Conservation (phyloP, 495 filamentous ascomycete species). For the Penicillium pulvis region DNA sequence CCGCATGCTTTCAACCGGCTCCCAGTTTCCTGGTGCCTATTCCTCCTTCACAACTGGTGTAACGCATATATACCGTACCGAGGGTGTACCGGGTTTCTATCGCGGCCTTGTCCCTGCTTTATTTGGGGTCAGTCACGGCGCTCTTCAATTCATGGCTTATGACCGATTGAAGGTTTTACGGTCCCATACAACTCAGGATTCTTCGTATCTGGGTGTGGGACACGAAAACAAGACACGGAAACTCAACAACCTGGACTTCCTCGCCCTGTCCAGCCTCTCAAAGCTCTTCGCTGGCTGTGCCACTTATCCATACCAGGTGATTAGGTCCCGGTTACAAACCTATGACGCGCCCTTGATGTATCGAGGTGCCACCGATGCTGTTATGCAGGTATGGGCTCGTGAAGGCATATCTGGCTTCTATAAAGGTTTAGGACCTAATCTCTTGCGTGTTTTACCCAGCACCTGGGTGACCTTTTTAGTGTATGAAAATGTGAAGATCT, state of each 20-base stretch:
- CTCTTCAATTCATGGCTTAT: conserved; percentile 95
- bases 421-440: conserved; percentile 84
- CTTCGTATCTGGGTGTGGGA: conserved; percentile 3
- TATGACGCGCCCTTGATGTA: conserved; percentile 72
- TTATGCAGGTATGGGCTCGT: conserved; percentile 68
- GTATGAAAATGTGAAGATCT: conserved; percentile 87
- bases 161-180: conserved; percentile 76
- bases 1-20: conserved; percentile 87
- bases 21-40: conserved; percentile 75
- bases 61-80: conserved; percentile 59
- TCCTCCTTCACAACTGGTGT: conserved; percentile 70
- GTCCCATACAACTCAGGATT: conserved; percentile 13
- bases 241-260: conserved; percentile 73
- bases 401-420: conserved; percentile 89
- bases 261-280: conserved; percentile 74
- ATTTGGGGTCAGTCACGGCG: conserved; percentile 91
- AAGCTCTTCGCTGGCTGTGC: conserved; percentile 85
- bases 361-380: conserved; percentile 69
- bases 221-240: conserved; percentile 21
- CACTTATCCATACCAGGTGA: conserved; percentile 93
- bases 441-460: conserved; percentile 85
- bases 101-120: conserved; percentile 79
- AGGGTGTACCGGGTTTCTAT: conserved; percentile 80
- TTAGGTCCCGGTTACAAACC: conserved; percentile 83
- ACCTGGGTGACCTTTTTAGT: conserved; percentile 98